These are phyloP conservation scores for Fusarium neocosmosporiellum DNA, from an alignment of 2,329 filamentous ascomycete species.

Conservation along the genomic window DNA sequence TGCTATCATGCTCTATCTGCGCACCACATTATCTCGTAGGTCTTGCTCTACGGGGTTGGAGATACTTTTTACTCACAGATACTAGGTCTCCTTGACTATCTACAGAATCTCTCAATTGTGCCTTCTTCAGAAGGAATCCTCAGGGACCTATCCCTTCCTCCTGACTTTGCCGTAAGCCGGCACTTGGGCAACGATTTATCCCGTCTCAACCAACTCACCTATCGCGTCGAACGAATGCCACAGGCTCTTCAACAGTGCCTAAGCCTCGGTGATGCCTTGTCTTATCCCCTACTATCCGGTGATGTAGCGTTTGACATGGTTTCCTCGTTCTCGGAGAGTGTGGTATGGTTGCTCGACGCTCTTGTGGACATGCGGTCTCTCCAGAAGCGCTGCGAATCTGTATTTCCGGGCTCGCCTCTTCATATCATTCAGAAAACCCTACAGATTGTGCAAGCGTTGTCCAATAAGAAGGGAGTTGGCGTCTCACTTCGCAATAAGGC, in stretches of 20 bases:
- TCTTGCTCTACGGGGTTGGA: slow-evolving; percentile 4
- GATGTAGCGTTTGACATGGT: slow-evolving; percentile 47
- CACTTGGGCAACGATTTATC: slow-evolving; percentile 45
- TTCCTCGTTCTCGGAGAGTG: slow-evolving; percentile 53
- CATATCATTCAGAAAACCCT: slow-evolving; percentile 52
- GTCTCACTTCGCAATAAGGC: slow-evolving; percentile 50
- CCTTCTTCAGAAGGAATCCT: slow-evolving; percentile 44
- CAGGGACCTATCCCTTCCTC: slow-evolving; percentile 52
- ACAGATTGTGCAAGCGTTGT: slow-evolving; percentile 45
- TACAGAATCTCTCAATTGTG: slow-evolving; percentile 48
- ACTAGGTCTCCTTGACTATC: slow-evolving; percentile 48
- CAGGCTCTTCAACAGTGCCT: slow-evolving; percentile 61
- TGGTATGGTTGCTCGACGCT: slow-evolving; percentile 63
- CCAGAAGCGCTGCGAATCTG: slow-evolving; percentile 52
- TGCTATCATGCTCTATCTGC: slow-evolving; percentile 60
- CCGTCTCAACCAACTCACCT: slow-evolving; percentile 48
- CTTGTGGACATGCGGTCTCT: slow-evolving; percentile 56
- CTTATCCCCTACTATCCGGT: slow-evolving; percentile 52
- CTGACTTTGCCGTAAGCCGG: slow-evolving; percentile 50
- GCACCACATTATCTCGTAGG: slow-evolving; percentile 60
- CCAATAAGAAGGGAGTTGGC: slow-evolving; percentile 22
- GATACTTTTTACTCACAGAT: neutral
- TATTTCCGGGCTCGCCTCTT: slow-evolving; percentile 47
- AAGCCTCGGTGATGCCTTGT: slow-evolving; percentile 57
- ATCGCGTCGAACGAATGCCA: slow-evolving; percentile 52